phyloP scores from a whole-genome alignment of 2,329 filamentous ascomycete genomes.

The Exophiala dermatitidis region DNA sequence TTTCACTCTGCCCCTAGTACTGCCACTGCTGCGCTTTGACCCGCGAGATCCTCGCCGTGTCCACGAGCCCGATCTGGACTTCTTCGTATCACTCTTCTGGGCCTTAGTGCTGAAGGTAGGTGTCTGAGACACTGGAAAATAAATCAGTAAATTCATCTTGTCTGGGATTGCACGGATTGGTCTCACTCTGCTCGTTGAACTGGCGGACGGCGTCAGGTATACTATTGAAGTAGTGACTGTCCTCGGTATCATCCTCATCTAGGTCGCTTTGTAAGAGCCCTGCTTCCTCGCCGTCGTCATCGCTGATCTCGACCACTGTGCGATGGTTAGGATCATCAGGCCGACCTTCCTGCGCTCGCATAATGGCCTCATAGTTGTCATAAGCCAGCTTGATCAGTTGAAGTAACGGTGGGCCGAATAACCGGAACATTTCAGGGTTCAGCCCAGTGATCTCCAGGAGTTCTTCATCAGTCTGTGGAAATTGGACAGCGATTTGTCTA shows the following conservation, averaged over 20 bases:
- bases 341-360: slow-evolving; percentile 35
- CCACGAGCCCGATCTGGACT: slow-evolving; percentile 4
- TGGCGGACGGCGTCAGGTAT: slow-evolving; percentile 15
- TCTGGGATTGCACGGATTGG: not conserved
- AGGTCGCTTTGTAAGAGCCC: slow-evolving; percentile 29
- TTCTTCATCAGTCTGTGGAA: slow-evolving; percentile 38
- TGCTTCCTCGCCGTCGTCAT: slow-evolving; percentile 30
- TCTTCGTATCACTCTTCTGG: slow-evolving; percentile 4
- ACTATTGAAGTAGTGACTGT: slow-evolving; percentile 26
- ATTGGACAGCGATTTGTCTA: slow-evolving; percentile 44
- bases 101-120: slow-evolving; percentile 9
- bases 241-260: slow-evolving; percentile 21
- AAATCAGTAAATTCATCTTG: slow-evolving; percentile 6
- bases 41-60: slow-evolving; percentile 6
- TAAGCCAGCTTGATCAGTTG: slow-evolving; percentile 37
- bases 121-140: slow-evolving; percentile 21
- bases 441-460: slow-evolving; percentile 38
- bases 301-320: slow-evolving; percentile 42
- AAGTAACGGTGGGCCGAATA: slow-evolving; percentile 40
- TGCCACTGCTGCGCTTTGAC: slow-evolving; percentile 9
- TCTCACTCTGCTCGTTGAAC: slow-evolving; percentile 25
- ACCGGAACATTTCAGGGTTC: slow-evolving; percentile 39
- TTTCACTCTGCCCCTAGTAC: slow-evolving; percentile 8
- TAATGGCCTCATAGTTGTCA: slow-evolving; percentile 38
- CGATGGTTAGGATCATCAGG: slow-evolving; percentile 45